Evolutionary conservation across 176 grass and related monocot genomes (phyloP), one percentile per base, ranked within the genome.

Genomic region (Tillandsia fasciculata): DNA sequence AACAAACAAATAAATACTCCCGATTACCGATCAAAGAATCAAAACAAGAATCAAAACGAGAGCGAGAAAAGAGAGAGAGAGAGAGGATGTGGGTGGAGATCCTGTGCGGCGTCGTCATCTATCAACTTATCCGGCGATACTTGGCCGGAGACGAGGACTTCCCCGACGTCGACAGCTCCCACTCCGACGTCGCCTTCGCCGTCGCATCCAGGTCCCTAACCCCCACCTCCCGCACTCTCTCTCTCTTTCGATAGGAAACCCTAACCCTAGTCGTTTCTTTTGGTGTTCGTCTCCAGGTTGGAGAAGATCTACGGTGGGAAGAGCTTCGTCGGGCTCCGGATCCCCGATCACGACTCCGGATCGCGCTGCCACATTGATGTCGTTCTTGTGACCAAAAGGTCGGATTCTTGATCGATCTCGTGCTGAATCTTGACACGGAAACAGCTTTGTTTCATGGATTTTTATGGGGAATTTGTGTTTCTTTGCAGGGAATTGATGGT

Each of bases 321-420:
- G 81, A 86, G 89, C 64, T 90, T 92, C 70, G 93, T 92, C 42
- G 93, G 89, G 48, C 88, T 97, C 48, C 86, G 93, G 75, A 92
- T 97, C 77, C 93, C 93, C 67, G 93, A 97, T 58, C 78, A 83
- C 3, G 93, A 92, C 78, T 54, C 86, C 17, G 93, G 89, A 18
- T 68, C 50, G 10, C 89, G 93, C 64, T 89, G 85, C 73, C 82
- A 97, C 54, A 78, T 97, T 57, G 93, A 97, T 67, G 71, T 90
- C 54, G 86, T 92, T 49, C 84, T 92, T 75, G 65, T 92, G 14
- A 90, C 89, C 70, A 87, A 87, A 73, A 90, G 80, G 93, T 85
- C 63, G 22, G 76, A 11, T 11, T 51, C 69, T 57, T 49, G 9
- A 24, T 51, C 8, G 10, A 6, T 27, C 3, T 48, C 5, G 14